Conservation (phyloP, 768 basidiomycete species). For the Paxillus rubicundulus region DNA sequence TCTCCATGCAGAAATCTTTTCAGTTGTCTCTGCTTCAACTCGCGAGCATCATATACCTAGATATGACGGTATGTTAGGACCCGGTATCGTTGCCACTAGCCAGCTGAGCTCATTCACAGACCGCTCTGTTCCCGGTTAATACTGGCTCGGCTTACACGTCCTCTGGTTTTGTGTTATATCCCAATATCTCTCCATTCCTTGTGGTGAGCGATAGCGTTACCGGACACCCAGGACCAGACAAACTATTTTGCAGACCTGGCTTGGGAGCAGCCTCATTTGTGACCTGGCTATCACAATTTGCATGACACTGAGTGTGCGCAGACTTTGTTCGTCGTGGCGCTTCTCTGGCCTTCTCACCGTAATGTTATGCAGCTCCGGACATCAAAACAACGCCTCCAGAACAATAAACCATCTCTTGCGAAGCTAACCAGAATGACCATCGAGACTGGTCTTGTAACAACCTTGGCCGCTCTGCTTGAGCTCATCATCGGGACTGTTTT, state of each 20-base stretch:
- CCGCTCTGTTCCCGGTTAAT: neutral
- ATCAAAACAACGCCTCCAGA: slow-evolving; percentile 4
- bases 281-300: slow-evolving; percentile 19
- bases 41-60: slow-evolving; percentile 10
- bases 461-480: slow-evolving; percentile 16
- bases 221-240: neutral
- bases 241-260: slow-evolving; percentile 13
- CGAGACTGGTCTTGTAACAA: slow-evolving; percentile 24
- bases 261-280: slow-evolving; percentile 17
- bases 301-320: slow-evolving; percentile 15
- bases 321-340: neutral
- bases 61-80: neutral
- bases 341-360: neutral
- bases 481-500: slow-evolving; percentile 12
- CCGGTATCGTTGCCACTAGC: neutral
- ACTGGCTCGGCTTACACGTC: too few species aligned
- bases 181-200: slow-evolving; percentile 6
- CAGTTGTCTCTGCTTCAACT: slow-evolving; percentile 25
- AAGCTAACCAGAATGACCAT: slow-evolving; percentile 21
- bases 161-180: too few species aligned
- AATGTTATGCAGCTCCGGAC: slow-evolving; percentile 11
- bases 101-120: neutral
- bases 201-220: slow-evolving; percentile 7
- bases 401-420: neutral
- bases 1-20: neutral